phyloP scores from a whole-genome alignment of 2,329 filamentous ascomycete genomes.

The Metarhizium humberi region DNA sequence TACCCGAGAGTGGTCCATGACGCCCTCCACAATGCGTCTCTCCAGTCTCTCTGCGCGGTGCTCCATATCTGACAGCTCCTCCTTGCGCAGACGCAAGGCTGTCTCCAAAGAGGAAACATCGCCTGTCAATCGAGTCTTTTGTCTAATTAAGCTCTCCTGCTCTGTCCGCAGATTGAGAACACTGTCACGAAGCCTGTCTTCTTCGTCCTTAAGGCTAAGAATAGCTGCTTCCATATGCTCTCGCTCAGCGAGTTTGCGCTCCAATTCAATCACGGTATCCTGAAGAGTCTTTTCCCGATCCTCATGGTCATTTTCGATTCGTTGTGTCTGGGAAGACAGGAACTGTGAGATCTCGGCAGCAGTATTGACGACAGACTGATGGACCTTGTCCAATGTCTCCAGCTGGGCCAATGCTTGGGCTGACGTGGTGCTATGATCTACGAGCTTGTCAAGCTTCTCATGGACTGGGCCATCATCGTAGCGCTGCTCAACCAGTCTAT shows the following conservation, averaged over 20 bases:
- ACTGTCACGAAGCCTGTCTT: conserved; percentile 41
- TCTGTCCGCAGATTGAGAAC: conserved; percentile 54
- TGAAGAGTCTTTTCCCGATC: conserved; percentile 70
- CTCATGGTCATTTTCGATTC: conserved; percentile 68
- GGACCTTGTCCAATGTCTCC: conserved; percentile 78
- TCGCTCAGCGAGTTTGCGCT: conserved; percentile 61
- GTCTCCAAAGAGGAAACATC: conserved; percentile 90
- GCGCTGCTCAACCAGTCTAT: conserved; percentile 25
- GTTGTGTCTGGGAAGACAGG: conserved; percentile 64
- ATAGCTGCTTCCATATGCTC: conserved; percentile 52
- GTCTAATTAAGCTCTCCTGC: conserved; percentile 64
- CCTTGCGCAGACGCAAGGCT: conserved; percentile 76
- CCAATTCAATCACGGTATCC: conserved; percentile 71
- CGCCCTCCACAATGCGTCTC: conserved; percentile 84
- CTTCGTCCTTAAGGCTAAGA: conserved; percentile 38
- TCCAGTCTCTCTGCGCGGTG: conserved; percentile 79
- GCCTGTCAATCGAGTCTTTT: conserved; percentile 71
- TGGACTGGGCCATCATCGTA: conserved; percentile 22
- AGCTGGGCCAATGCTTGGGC: conserved; percentile 66
- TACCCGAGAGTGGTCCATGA: conserved; percentile 90
- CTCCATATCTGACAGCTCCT: conserved; percentile 89
- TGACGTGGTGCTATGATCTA: conserved; percentile 56
- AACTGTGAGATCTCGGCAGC: conserved; percentile 79
- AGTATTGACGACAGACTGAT: conserved; percentile 75
- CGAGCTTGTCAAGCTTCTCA: conserved; percentile 34